Base-by-base conservation (phyloP, 208 protist genomes). In the Trypanosoma cruzi region DNA sequence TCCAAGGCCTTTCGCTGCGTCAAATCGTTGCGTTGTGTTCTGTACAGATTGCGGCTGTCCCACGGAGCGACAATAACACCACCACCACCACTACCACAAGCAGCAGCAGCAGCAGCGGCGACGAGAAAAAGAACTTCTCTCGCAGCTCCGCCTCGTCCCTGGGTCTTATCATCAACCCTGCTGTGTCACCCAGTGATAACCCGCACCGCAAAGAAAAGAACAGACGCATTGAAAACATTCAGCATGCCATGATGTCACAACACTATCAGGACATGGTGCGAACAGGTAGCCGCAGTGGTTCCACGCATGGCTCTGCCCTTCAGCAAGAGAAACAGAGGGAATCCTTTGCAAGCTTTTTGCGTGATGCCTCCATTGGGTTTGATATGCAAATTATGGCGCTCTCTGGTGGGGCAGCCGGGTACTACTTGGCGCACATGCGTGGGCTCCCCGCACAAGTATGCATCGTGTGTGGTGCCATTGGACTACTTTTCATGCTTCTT, bases 341-440 rank as follows among this genome's bases (percentile, higher is more conserved):
- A 40, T 85, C 80, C 1, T 86, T 84, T 75, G 70, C 80, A 4
- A 36, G 70, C 37, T 92, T 94, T 55, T 26, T 94, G 31, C 75
- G 72, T 1, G 80, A 84, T 58, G 81, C 77, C 3, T 84, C 79
- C 13, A 88, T 94, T 67, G 84, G 86, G 16, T 73, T 92, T 36
- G 89, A 94, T 68, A 88, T 94, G 24, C 79, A 86, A 29, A 48
- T 92, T 50, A 92, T 94, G 89, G 73, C 82, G 13, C 64, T 92
- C 13, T 82, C 82, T 26, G 89, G 84, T 13, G 89, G 75, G 2
- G 75, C 65, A 6, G 81, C 88, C 2, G 89, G 89, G 13, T 94
- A 90, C 76, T 92, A 92, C 72, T 46, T 94, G 1, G 82, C 71
- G 24, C 71, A 87, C 64, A 64, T 92, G 52, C 77, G 80, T 48